Conservation (phyloP, 805 yeast species). For the Lipomyces spencermartinsiae region DNA sequence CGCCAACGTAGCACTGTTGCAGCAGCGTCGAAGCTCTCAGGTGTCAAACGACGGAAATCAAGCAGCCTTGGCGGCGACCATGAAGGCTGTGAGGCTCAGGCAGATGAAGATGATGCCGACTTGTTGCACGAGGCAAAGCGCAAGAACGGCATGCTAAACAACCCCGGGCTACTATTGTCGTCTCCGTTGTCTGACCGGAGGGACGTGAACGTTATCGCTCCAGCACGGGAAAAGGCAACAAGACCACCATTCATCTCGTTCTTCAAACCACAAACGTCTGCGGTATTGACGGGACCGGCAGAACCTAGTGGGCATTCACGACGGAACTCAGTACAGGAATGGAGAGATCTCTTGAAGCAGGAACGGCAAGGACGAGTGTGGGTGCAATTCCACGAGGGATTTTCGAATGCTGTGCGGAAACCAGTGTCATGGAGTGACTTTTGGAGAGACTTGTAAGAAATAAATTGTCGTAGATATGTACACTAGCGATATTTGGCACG, state of each 20-base stretch:
- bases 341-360: slow-evolving; percentile 6
- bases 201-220: not conserved
- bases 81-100: not conserved
- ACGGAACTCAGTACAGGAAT: slow-evolving; percentile 19
- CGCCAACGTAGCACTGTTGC: not conserved
- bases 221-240: not conserved
- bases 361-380: slow-evolving; percentile 54
- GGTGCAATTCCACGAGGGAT: slow-evolving; percentile 89
- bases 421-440: slow-evolving; percentile 74
- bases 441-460: slow-evolving; percentile 50
- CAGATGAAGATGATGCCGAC: not conserved
- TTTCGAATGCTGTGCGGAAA: slow-evolving; percentile 83
- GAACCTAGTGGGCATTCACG: slow-evolving; percentile 11
- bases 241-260: slow-evolving; percentile 7
- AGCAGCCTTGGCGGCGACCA: not conserved
- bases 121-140: not conserved
- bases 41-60: not conserved
- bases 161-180: not conserved
- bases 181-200: not conserved
- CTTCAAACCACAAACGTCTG: slow-evolving; percentile 2
- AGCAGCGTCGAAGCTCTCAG: not conserved
- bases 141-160: not conserved
- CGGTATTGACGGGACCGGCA: not conserved
- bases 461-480: slow-evolving; percentile 23
- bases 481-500: too few species aligned